Base-by-base conservation (phyloP, 2,329 filamentous ascomycete genomes). In the Karstenula rhodostoma region DNA sequence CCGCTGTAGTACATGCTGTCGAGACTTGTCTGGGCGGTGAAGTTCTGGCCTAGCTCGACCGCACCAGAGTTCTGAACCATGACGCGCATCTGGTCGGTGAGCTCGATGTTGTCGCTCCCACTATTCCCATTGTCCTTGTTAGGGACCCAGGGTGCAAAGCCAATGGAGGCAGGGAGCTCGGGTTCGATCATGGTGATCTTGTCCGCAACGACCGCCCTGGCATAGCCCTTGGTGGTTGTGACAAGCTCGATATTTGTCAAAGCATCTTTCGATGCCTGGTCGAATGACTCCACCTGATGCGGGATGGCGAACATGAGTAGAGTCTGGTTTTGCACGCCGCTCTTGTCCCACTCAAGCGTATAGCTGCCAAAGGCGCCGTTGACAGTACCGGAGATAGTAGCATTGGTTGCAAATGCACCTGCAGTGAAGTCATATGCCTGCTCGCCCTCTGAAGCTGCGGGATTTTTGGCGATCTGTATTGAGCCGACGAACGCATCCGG, bases 1-100 rank as follows among this genome's bases (percentile, higher is more conserved):
- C 95, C 95, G 70, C 91, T 92, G 77, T 90, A 98, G 78, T 99
- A 99, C 90, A 97, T 96, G 53, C 94, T 97, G 76, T 95, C 86
- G 27, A 94, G 81, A 68, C 95, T 87, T 3, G 89, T 88, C 74
- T 97, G 92, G 0, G 80, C 78, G 29, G 83, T 78, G 75, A 97
- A 91, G 74, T 96, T 85, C 77, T 96, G 89, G 1, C 86, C 85
- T 0, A 97, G 81, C 77, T 99, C 95, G 19, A 83, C 83, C 13
- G 84, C 81, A 0, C 92, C 91, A 9, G 88, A 83, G 8, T 84
- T 81, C 48, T 82, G 81, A 57, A 96, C 89, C 0, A 81, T 80
- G 3, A 82, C 74, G 67, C 88, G 87, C 0, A 87, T 86, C 19
- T 33, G 78, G 3, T 73, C 53, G 1, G 81, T 81, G 5, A 89